These are phyloP conservation scores for Fusarium hostae DNA, from an alignment of 2,329 filamentous ascomycete genomes.

Conservation along the genomic window DNA sequence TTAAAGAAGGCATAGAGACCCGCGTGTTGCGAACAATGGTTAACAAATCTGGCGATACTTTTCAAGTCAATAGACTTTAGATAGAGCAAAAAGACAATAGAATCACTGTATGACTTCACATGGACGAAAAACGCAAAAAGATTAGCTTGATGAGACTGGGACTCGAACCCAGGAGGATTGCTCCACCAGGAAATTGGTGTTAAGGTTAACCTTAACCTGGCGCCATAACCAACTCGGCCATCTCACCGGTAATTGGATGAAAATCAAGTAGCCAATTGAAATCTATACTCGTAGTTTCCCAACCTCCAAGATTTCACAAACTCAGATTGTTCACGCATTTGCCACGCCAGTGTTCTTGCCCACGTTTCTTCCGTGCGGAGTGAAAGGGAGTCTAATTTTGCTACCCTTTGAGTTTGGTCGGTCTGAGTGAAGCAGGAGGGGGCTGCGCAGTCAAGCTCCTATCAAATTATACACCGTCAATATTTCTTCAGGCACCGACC, in stretches of 20 bases:
- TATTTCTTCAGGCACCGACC: background rate
- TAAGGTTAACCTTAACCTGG: constrained; percentile 35
- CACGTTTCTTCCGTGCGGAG: no score
- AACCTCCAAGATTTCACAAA: background rate
- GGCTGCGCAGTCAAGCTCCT: no score
- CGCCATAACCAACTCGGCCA: constrained; percentile 38
- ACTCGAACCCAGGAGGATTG: constrained; percentile 38
- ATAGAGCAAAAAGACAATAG: constrained; percentile 51
- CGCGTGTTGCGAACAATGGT: no score
- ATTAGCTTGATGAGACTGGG: constrained; percentile 25
- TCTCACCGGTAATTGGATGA: constrained; percentile 19
- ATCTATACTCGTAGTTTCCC: fast-evolving
- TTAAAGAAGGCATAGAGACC: fast-evolving
- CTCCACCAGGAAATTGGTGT: constrained; percentile 33
- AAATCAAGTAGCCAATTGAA: fast-evolving
- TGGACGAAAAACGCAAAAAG: constrained; percentile 14
- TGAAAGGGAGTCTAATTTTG: fast-evolving
- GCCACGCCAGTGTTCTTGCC: background rate
- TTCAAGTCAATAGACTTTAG: fast-evolving
- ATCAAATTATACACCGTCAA: background rate
- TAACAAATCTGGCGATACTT: no score
- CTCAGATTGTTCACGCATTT: background rate
- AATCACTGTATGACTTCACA: no score
- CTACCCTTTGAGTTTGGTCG: fast-evolving
- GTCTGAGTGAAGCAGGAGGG: fast-evolving